Evolutionary conservation across 108 stramenopile genomes (phyloP).

Genomic region (Heterococcus sp.): DNA sequence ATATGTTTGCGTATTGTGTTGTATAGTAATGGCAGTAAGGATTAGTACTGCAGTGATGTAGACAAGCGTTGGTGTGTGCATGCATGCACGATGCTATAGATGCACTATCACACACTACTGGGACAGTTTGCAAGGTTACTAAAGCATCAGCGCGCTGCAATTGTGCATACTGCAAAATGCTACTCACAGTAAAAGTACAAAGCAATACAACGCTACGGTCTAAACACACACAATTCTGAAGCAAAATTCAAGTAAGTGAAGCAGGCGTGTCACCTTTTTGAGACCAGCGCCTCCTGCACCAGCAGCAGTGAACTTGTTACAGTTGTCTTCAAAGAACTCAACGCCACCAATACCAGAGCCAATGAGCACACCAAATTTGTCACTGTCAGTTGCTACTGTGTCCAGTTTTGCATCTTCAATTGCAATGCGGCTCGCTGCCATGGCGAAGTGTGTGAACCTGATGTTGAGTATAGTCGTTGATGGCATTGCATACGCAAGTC

Average conservation of each 20-base stretch:
- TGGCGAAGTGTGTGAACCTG: constrained; percentile 55
- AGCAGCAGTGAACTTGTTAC: constrained; percentile 20
- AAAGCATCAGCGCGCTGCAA: not conserved
- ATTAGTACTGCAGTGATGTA: too few species aligned
- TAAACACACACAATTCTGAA: not conserved
- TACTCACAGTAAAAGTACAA: not conserved
- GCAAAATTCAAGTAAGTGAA: too few species aligned
- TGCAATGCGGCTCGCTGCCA: constrained; percentile 45
- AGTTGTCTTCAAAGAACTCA: constrained; percentile 54
- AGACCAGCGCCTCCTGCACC: constrained; percentile 18
- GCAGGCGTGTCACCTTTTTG: constrained; percentile 28
- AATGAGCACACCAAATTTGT: constrained; percentile 38
- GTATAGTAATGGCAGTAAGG: too few species aligned
- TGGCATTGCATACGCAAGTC: too few species aligned
- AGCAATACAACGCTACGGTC: not conserved
- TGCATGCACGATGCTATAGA: too few species aligned
- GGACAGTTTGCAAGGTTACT: too few species aligned
- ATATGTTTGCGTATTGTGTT: too few species aligned
- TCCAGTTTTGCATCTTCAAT: constrained; percentile 45
- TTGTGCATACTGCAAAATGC: not conserved
- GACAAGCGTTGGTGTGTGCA: too few species aligned
- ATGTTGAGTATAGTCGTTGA: too few species aligned
- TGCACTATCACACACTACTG: too few species aligned
- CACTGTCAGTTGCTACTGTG: constrained; percentile 14
- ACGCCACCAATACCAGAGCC: constrained; percentile 55